These are phyloP conservation scores for Podila epicladia DNA, from an alignment of 192 early-diverging fungal species.

Conservation along the genomic window DNA sequence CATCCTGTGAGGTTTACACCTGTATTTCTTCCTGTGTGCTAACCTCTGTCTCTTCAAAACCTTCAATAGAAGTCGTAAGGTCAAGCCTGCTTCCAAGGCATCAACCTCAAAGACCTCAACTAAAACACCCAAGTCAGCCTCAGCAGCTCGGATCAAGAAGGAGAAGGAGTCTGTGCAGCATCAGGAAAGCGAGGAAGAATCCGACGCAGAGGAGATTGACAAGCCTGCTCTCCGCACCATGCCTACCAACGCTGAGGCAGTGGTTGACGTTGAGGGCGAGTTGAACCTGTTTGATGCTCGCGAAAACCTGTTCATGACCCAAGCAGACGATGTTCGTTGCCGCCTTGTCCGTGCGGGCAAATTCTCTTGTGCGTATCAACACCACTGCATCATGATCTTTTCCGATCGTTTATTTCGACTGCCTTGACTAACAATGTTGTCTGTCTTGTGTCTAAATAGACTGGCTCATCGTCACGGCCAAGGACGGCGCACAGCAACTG, in stretches of 20 bases:
- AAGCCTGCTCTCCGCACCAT: slow-evolving; percentile 23
- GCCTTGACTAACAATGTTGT: background rate
- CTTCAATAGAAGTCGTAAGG: background rate
- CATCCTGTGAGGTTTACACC: too few relatives aligned
- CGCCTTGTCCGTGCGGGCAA: slow-evolving; percentile 30
- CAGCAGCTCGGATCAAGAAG: slow-evolving; percentile 11
- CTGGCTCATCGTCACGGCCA: slow-evolving; percentile 62
- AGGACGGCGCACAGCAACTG: slow-evolving; percentile 54
- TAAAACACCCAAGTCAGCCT: slow-evolving; percentile 2
- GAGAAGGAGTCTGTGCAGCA: slow-evolving; percentile 46
- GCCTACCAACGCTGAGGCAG: slow-evolving; percentile 56
- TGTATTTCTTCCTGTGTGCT: background rate
- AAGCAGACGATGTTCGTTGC: slow-evolving; percentile 49
- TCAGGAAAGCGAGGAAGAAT: slow-evolving; percentile 19
- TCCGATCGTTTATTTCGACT: background rate
- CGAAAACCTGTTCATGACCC: slow-evolving; percentile 61
- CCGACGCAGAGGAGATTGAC: slow-evolving; percentile 9
- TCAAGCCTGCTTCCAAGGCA: background rate
- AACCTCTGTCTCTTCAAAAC: background rate
- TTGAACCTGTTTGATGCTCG: slow-evolving; percentile 75
- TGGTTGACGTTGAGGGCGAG: slow-evolving; percentile 60
- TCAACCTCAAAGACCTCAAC: slow-evolving; percentile 1
- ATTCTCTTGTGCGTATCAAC: slow-evolving; percentile 21
- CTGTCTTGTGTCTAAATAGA: slow-evolving; percentile 25
- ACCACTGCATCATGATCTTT: background rate